These are phyloP conservation scores for Cyberlindnera mississippiensis DNA, from an alignment of 805 yeast species.

Conservation along the genomic window DNA sequence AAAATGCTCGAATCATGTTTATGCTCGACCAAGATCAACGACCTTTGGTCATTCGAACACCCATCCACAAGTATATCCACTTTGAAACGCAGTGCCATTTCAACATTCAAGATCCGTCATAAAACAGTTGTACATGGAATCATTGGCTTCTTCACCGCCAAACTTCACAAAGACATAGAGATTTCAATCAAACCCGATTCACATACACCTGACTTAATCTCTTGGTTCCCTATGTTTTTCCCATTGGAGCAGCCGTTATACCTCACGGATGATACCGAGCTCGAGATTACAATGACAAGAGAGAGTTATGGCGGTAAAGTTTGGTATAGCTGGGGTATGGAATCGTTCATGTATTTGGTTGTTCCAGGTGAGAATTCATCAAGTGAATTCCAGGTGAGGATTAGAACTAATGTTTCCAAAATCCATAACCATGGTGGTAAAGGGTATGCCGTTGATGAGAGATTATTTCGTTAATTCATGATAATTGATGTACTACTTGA, in stretches of 20 bases:
- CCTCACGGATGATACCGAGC: slow-evolving; percentile 49
- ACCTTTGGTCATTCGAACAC: slow-evolving; percentile 61
- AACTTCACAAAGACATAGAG: slow-evolving; percentile 52
- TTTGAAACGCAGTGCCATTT: slow-evolving; percentile 28
- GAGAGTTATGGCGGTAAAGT: slow-evolving; percentile 37
- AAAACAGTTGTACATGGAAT: slow-evolving; percentile 67
- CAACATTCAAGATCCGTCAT: slow-evolving; percentile 41
- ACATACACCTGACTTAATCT: slow-evolving; percentile 43
- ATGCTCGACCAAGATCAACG: slow-evolving; percentile 43
- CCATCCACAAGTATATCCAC: slow-evolving; percentile 57
- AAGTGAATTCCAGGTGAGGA: slow-evolving; percentile 29
- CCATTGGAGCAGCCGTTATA: slow-evolving; percentile 54
- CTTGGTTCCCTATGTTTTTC: slow-evolving; percentile 70
- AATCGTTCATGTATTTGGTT: slow-evolving; percentile 44
- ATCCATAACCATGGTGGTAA: slow-evolving; percentile 38
- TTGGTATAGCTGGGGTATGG: slow-evolving; percentile 70
- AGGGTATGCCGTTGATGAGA: slow-evolving; percentile 20
- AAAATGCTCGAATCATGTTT: slow-evolving; percentile 38
- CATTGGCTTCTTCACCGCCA: slow-evolving; percentile 70
- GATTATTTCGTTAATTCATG: not conserved
- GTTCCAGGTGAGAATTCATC: slow-evolving; percentile 25
- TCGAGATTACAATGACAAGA: slow-evolving; percentile 50
- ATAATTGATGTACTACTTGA: no score
- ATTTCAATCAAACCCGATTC: slow-evolving; percentile 48
- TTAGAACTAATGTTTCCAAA: slow-evolving; percentile 36